Base-by-base conservation (phyloP, 495 filamentous ascomycete species). In the Penicillium flavigenum region DNA sequence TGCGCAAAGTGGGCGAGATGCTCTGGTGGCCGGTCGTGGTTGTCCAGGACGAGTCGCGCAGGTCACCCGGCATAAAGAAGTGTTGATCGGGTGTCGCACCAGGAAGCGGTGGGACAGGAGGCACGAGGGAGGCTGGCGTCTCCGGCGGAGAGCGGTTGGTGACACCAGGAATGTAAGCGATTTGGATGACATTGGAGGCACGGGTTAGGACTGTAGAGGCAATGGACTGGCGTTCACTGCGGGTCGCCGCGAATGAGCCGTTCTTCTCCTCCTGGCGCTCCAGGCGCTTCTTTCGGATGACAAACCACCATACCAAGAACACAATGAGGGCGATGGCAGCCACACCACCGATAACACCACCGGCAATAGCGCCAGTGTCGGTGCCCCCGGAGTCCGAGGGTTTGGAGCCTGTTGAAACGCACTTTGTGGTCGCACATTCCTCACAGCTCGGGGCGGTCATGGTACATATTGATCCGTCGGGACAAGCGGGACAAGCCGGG, bases 151-250 rank as follows among this genome's bases (percentile, higher is more conserved):
- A 91, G 46, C 94, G 83, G 74, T 97, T 97, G 54, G 92, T 98
- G 67, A 98, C 92, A 45, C 94, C 94, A 47, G 94, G 94, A 61
- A 98, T 97, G 71, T 97, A 98, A 44, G 95, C 94, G 70, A 98
- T 98, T 74, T 98, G 94, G 59, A 98, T 98, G 68, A 98, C 90
- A 75, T 98, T 98, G 57, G 93, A 97, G 44, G 94, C 94, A 46
- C 94, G 87, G 6, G 94, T 98, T 53, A 96, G 84, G 52, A 97
- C 90, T 48, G 93, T 97, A 10, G 92, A 96, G 16, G 95, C 94
- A 65, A 98, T 91, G 38, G 92, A 97, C 63, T 96, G 91, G 36
- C 92, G 90, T 26, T 90, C 91, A 26, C 86, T 83, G 57, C 88
- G 82, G 50, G 86, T 80, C 60, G 88, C 86, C 61, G 86, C 85